Evolutionary conservation across 2,329 filamentous ascomycete species (phyloP), one percentile per base, ranked within the genome.

Genomic region (Diaporthe citri): DNA sequence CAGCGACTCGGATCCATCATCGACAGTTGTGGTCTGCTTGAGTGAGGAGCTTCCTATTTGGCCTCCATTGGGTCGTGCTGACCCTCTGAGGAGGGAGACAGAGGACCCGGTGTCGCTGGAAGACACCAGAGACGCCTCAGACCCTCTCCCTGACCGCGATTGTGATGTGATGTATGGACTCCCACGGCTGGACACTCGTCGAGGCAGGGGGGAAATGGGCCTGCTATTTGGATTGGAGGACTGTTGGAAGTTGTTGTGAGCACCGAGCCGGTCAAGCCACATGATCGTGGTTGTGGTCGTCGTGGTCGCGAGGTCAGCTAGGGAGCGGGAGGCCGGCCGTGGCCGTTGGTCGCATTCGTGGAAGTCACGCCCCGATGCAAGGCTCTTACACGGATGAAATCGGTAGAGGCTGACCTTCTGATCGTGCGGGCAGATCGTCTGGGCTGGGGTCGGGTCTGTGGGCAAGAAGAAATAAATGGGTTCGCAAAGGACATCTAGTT

Each of bases 71-170:
- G 85, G 83, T 15, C 73, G 39, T 46, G 70, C 71, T n/a, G 71
- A 64, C 46, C 71, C 70, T 36, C 75, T 43, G 28, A 90, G 86
- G 36, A 94, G 85, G 62, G 91, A 94, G 0, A 89, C 86, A 6
- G 87, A 90, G 5, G 93, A 94, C 28, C 55, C 73, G 48, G 22
- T 71, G 51, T 90, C 89, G 80, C 88, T 90, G 12, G 90, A 84
- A 43, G 88, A 83, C 41, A 73, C 75, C 22, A 92, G 85, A 13
- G 92, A 93, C 17, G 93, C 85, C 1, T 92, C 94, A 2, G 93
- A 94, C 3, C 89, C 89, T 74, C 90, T 88, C 25, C 91, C 76
- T 34, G 76, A 76, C 31, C 74, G 76, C 66, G 73, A 74, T 7
- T 72, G 48, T 20, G 74, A 75, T 15, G 75, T 71, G n/a, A 72